These are phyloP conservation scores for Colletotrichum shisoi DNA, from an alignment of 2,329 filamentous ascomycete genomes.

Conservation along the genomic window DNA sequence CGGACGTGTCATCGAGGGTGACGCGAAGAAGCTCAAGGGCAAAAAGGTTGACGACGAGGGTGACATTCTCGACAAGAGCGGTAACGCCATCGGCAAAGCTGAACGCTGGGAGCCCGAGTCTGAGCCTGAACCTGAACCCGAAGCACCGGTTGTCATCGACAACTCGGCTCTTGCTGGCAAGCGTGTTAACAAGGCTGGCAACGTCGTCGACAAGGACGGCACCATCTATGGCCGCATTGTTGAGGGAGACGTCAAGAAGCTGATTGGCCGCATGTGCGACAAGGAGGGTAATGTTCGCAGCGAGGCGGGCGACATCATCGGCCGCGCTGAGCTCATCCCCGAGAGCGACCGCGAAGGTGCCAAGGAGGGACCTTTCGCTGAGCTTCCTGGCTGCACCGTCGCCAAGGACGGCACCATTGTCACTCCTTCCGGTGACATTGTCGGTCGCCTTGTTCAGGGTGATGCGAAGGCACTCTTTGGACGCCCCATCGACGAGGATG, in stretches of 20 bases:
- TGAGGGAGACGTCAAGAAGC: conserved; percentile 69
- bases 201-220: conserved; percentile 63
- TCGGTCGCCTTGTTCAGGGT: conserved; percentile 75
- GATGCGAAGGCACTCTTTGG: conserved; percentile 77
- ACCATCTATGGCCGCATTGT: conserved; percentile 70
- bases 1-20: conserved; percentile 70
- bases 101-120: conserved; percentile 71
- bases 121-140: conserved; percentile 54
- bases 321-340: conserved; percentile 71
- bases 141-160: conserved; percentile 59
- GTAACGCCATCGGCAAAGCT: conserved; percentile 71
- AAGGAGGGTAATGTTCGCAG: conserved; percentile 76
- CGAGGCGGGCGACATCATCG: conserved; percentile 75
- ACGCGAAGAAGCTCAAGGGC: conserved; percentile 69
- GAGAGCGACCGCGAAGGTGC: conserved; percentile 69
- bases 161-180: conserved; percentile 72
- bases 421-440: conserved; percentile 71
- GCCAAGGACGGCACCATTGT: conserved; percentile 74
- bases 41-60: conserved; percentile 74
- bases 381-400: conserved; percentile 70
- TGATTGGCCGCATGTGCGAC: conserved; percentile 74
- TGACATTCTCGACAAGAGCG: conserved; percentile 72
- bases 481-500: conserved; percentile 79
- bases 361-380: conserved; percentile 74
- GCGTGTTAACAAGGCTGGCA: conserved; percentile 74